Conservation (phyloP, 2,329 filamentous ascomycete genomes). For the Colletotrichum melonis region DNA sequence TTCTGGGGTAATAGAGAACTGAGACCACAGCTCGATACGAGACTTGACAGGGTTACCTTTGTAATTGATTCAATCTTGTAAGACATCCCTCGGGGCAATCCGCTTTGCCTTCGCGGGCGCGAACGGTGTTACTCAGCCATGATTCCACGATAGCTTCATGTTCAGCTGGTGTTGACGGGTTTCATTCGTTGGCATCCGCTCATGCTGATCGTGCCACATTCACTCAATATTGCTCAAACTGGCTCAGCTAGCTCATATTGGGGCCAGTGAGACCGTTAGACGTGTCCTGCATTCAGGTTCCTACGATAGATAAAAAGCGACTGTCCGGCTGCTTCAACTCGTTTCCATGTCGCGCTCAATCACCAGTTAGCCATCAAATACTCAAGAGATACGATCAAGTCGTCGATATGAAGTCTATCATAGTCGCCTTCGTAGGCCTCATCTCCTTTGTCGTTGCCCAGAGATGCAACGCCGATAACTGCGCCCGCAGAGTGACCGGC, state of each 20-base stretch:
- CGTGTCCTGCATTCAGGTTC: neutral
- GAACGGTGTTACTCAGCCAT: neutral
- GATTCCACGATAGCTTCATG: neutral
- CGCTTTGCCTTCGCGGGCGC: neutral
- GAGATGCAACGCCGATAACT: constrained; percentile 30
- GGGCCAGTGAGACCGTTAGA: neutral
- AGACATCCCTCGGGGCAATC: neutral
- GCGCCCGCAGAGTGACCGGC: constrained; percentile 28
- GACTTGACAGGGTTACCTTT: neutral
- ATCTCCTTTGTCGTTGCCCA: neutral
- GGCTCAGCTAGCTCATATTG: too few relatives aligned
- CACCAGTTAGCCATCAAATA: neutral
- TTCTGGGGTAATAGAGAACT: neutral
- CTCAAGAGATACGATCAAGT: neutral
- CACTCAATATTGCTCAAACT: neutral
- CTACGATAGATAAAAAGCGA: neutral
- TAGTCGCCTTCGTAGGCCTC: neutral
- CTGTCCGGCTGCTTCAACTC: neutral
- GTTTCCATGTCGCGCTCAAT: neutral
- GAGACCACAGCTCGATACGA: neutral
- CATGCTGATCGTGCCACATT: neutral
- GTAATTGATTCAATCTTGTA: neutral
- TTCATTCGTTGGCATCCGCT: neutral
- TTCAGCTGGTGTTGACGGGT: neutral
- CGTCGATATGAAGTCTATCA: neutral